Percentiles rank a stretch among this genome's conserved stretches.
Evolutionary conservation across 179 eudicot species (phyloP).

Genomic region (Drosera spatulata): DNA sequence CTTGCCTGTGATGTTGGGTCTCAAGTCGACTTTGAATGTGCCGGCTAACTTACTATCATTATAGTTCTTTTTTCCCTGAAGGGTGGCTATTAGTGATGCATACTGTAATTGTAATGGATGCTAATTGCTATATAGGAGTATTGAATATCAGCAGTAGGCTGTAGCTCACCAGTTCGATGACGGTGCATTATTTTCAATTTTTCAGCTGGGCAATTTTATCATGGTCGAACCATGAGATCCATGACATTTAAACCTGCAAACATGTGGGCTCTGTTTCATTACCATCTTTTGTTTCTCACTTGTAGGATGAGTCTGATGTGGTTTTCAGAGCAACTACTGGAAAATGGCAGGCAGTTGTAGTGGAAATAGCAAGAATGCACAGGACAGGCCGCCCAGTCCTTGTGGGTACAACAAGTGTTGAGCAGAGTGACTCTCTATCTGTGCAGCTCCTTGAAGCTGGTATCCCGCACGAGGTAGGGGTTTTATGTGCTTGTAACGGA

Average conservation of each 20-base stretch:
- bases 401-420: slow-evolving; percentile 98
- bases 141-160: too few relatives aligned
- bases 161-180: too few relatives aligned
- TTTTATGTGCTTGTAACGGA: background rate
- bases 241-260: background rate
- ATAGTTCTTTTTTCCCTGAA: too few relatives aligned
- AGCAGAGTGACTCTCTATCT: slow-evolving; percentile 91
- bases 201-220: too few relatives aligned
- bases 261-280: background rate
- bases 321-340: slow-evolving; percentile 85
- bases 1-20: too few relatives aligned
- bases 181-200: too few relatives aligned
- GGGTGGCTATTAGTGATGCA: too few relatives aligned
- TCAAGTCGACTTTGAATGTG: too few relatives aligned
- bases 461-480: slow-evolving; percentile 81
- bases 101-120: too few relatives aligned
- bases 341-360: slow-evolving; percentile 95
- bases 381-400: slow-evolving; percentile 95
- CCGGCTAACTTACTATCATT: too few relatives aligned
- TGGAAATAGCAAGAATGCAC: slow-evolving; percentile 95
- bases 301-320: slow-evolving; percentile 96
- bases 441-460: slow-evolving; percentile 76
- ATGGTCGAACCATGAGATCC: too few relatives aligned
- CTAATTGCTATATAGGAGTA: too few relatives aligned
- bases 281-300: slow-evolving; percentile 7